A percentile compares a stretch with the other conserved stretches of the same genome.
Conservation (phyloP, 441 rosid species). For the Pelargonium myrrhifolium region DNA sequence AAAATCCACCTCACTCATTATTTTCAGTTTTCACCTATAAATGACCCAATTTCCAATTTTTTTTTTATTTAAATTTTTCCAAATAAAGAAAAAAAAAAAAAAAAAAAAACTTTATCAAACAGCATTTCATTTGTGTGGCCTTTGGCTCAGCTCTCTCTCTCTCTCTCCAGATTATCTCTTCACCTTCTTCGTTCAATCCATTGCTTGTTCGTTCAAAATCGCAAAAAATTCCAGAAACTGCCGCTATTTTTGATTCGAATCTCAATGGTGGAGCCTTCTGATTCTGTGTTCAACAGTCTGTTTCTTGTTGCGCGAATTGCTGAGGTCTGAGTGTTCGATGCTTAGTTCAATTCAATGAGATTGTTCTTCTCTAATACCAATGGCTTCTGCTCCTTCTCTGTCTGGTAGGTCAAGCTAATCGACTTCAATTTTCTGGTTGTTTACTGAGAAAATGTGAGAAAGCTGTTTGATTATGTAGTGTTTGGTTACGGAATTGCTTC, state of each 20-base stretch:
- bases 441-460: background rate
- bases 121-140: background rate
- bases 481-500: slow-evolving; percentile 39
- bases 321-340: slow-evolving; percentile 20
- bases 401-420: slow-evolving; percentile 27
- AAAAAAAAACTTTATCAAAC: background rate
- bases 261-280: slow-evolving; percentile 14
- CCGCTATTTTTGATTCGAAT: background rate
- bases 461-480: slow-evolving; percentile 25
- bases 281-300: slow-evolving; percentile 14
- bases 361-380: slow-evolving; percentile 31
- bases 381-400: slow-evolving; percentile 74
- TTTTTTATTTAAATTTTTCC: too few species aligned
- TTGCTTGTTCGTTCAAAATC: slow-evolving; percentile 18
- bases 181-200: slow-evolving; percentile 33
- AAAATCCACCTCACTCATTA: too few species aligned
- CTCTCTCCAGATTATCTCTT: slow-evolving; percentile 39
- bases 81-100: background rate
- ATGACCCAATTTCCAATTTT: too few species aligned
- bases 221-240: background rate
- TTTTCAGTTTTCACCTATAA: too few species aligned
- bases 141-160: background rate
- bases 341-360: slow-evolving; percentile 43
- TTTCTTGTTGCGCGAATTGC: slow-evolving; percentile 9
- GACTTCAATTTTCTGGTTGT: background rate